These are phyloP conservation scores for Quercus dentata DNA, from an alignment of 306 rosid species.

Conservation along the genomic window DNA sequence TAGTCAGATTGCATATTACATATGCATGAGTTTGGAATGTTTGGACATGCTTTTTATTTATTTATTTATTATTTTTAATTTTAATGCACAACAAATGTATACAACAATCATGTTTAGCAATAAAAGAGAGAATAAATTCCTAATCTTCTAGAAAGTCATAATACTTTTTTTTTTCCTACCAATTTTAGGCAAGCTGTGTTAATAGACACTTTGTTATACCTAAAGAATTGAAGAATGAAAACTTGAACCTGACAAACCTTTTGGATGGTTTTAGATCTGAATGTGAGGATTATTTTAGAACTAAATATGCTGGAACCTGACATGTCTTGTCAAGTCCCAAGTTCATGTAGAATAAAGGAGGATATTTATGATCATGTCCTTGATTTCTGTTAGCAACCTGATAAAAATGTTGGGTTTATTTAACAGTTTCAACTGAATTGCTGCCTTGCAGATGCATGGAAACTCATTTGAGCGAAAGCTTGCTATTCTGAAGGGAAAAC, in stretches of 20 bases:
- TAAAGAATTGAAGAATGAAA: constrained; percentile 1
- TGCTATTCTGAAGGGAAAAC: constrained; percentile 69
- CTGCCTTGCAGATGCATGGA: constrained; percentile 66
- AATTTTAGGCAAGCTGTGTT: background rate
- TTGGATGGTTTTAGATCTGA: background rate
- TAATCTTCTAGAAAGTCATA: background rate
- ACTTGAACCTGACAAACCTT: background rate
- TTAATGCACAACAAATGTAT: background rate
- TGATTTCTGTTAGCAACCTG: background rate
- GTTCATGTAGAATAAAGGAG: background rate
- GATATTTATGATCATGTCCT: background rate
- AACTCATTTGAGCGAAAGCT: constrained; percentile 96
- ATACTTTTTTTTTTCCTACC: background rate
- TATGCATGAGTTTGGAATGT: background rate
- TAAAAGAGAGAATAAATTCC: background rate
- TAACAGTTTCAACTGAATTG: constrained; percentile 17
- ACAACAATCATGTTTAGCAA: background rate
- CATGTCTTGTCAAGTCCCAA: background rate
- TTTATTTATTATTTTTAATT: background rate
- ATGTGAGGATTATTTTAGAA: background rate
- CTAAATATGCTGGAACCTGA: background rate
- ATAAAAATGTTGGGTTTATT: background rate
- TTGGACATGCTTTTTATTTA: background rate
- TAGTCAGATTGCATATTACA: background rate
- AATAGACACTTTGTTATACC: background rate